Conservation (phyloP, 345 rosid genomes). For the Cardamine chenopodiifolia region DNA sequence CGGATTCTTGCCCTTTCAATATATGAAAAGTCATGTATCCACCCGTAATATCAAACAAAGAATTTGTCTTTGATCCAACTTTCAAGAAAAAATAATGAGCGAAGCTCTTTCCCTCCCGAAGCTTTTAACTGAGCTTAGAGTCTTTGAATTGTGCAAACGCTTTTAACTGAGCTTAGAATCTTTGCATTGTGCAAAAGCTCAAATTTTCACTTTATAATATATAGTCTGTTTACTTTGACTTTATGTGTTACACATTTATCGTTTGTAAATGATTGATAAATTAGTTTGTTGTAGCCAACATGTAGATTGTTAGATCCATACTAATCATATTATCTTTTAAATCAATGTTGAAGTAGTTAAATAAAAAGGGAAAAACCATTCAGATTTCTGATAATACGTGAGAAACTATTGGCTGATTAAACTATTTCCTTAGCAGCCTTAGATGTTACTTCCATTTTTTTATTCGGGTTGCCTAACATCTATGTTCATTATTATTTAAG, state of each 20-base stretch:
- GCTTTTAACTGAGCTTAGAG: background rate
- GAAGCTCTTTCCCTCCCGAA: background rate
- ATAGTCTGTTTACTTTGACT: background rate
- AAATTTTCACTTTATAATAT: background rate
- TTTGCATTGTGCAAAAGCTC: background rate
- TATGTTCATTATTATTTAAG: background rate
- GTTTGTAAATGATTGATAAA: background rate
- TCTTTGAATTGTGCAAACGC: background rate
- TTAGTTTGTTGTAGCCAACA: background rate
- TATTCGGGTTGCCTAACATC: background rate
- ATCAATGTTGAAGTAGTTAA: background rate
- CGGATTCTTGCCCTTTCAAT: background rate
- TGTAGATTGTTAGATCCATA: background rate
- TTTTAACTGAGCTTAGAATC: background rate
- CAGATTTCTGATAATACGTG: background rate
- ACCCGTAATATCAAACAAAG: background rate
- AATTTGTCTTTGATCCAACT: background rate
- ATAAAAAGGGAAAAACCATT: background rate
- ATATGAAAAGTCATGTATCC: conserved; percentile 5
- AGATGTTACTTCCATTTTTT: background rate
- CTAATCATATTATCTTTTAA: background rate
- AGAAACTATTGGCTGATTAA: background rate
- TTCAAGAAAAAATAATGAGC: background rate
- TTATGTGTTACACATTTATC: background rate
- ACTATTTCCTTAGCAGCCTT: background rate